phyloP scores from a whole-genome alignment of 1,284 basidiomycete genomes.

The Sporisorium exsertum region DNA sequence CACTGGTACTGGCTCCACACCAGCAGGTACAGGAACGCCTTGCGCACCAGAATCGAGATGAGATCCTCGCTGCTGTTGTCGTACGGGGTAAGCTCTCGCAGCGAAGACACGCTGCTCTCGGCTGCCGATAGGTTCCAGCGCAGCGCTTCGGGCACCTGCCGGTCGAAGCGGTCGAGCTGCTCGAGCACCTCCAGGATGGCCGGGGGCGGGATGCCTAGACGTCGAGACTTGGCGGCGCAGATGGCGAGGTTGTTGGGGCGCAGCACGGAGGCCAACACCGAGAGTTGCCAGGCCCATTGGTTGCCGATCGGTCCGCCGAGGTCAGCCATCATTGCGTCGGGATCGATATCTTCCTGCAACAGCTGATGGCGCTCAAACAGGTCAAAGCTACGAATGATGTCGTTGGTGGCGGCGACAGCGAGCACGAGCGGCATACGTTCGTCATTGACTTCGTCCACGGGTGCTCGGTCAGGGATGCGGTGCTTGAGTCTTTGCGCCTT shows the following conservation, averaged over 20 bases:
- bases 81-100: constrained; percentile 24
- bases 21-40: constrained; percentile 33
- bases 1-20: constrained; percentile 37
- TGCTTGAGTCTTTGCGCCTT: constrained; percentile 27
- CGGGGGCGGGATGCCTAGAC: constrained; percentile 34
- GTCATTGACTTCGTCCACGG: constrained; percentile 30
- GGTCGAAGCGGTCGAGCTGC: constrained; percentile 35
- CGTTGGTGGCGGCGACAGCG: constrained; percentile 30
- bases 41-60: constrained; percentile 41
- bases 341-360: constrained; percentile 46
- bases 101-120: constrained; percentile 1
- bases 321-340: constrained; percentile 32
- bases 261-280: constrained; percentile 34
- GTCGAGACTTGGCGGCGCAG: constrained; percentile 33
- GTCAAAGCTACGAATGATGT: constrained; percentile 41
- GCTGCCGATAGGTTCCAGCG: constrained; percentile 17
- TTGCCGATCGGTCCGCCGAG: constrained; percentile 25
- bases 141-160: constrained; percentile 35
- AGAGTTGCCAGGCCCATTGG: constrained; percentile 42
- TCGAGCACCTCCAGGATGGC: constrained; percentile 40
- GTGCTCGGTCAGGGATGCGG: constrained; percentile 7
- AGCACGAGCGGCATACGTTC: constrained; percentile 42
- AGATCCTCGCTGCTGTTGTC: constrained; percentile 35
- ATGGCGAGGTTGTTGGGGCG: constrained; percentile 35
- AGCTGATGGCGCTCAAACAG: constrained; percentile 37